Evolutionary conservation across 345 rosid genomes (phyloP).

Genomic region (Physaria fendleri): DNA sequence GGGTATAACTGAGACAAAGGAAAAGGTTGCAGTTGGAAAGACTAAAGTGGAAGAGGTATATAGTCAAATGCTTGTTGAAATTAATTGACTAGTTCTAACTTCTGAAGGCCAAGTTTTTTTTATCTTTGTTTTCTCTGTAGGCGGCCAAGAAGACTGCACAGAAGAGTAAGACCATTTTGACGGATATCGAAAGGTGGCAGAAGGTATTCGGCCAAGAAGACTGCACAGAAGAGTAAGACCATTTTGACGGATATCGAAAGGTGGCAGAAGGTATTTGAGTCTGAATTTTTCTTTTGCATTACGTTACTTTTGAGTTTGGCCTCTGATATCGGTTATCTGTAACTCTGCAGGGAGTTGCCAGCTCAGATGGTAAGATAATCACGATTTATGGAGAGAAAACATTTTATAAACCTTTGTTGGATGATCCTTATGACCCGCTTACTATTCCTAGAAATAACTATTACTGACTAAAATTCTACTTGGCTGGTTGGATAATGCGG

Average conservation of each 20-base stretch:
- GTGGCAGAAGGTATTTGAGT: slow-evolving; percentile 80
- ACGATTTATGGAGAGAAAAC: background rate
- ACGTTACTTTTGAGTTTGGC: slow-evolving; percentile 5
- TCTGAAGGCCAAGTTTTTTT: background rate
- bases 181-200: slow-evolving; percentile 95
- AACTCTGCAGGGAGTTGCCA: slow-evolving; percentile 86
- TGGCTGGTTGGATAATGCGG: slow-evolving; percentile 4
- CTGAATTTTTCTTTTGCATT: background rate
- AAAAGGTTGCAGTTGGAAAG: slow-evolving; percentile 79
- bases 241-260: slow-evolving; percentile 86
- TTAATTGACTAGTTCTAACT: background rate
- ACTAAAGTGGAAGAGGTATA: slow-evolving; percentile 87
- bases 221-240: slow-evolving; percentile 84
- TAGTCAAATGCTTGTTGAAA: background rate
- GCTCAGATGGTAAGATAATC: slow-evolving; percentile 71
- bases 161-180: slow-evolving; percentile 73
- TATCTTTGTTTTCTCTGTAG: slow-evolving; percentile 35
- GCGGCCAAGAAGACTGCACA: slow-evolving; percentile 87
- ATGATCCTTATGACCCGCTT: background rate
- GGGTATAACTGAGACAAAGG: slow-evolving; percentile 81
- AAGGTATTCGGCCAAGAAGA: slow-evolving; percentile 84
- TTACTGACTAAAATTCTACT: background rate
- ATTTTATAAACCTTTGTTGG: too few species aligned
- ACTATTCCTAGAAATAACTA: background rate
- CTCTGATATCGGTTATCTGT: slow-evolving; percentile 22